A percentile compares a stretch with the other conserved stretches of the same genome.
Evolutionary conservation across 768 basidiomycete genomes (phyloP).

Genomic region (Panaeolus papilionaceus): DNA sequence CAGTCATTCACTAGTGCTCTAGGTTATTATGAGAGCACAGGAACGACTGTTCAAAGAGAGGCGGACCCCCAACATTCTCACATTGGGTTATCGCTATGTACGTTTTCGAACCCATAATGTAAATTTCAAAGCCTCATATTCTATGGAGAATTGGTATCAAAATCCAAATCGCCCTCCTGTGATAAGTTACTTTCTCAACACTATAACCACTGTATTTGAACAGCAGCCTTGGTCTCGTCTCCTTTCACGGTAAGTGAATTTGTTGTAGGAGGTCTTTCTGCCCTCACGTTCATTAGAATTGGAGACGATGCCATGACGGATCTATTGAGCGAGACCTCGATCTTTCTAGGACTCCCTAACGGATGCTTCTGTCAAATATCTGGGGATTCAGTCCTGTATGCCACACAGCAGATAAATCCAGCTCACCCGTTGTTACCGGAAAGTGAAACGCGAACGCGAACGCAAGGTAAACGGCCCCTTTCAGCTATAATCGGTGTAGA

Average conservation of each 20-base stretch:
- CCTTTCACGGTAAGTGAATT: conserved; percentile 56
- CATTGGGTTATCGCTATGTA: conserved; percentile 68
- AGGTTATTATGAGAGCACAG: conserved; percentile 72
- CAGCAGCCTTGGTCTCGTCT: conserved; percentile 71
- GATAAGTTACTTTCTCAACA: conserved; percentile 72
- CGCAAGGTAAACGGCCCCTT: conserved; percentile 19
- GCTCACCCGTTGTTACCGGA: neutral
- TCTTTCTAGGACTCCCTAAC: conserved; percentile 84
- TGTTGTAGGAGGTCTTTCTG: neutral
- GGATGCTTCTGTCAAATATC: conserved; percentile 85
- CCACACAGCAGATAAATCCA: conserved; percentile 29
- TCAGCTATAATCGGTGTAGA: conserved; percentile 20
- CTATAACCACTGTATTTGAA: conserved; percentile 71
- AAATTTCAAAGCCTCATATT: conserved; percentile 36
- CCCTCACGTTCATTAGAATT: conserved; percentile 51
- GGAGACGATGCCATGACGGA: conserved; percentile 81
- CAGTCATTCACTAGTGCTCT: conserved; percentile 5
- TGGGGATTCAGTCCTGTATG: conserved; percentile 67
- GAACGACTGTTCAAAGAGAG: conserved; percentile 53
- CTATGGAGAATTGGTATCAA: conserved; percentile 38
- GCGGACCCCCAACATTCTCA: conserved; percentile 63
- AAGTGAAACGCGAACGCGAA: neutral
- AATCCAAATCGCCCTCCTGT: conserved; percentile 46
- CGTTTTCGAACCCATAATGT: conserved; percentile 25
- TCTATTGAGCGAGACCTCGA: conserved; percentile 73